Evolutionary conservation across 805 yeast species (phyloP), one percentile per base, ranked within the genome.

Genomic region (Starmerella bacillaris): DNA sequence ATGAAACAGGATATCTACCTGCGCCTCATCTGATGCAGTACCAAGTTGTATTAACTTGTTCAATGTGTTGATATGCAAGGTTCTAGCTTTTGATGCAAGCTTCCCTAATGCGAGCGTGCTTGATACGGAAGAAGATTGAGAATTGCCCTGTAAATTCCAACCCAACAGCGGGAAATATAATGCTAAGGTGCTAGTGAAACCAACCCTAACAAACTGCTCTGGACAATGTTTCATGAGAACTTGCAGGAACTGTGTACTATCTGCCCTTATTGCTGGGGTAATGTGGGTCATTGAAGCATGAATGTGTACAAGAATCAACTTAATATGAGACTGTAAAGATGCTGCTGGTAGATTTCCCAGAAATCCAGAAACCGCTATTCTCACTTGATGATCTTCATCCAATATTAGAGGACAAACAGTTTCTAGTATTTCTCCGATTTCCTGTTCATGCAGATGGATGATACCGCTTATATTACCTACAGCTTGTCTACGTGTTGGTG

Each of bases 241-340:
- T 27, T 64, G 61, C 18, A 84, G 57, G 46, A 77, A 78, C 38
- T 65, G 68, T 0, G 86, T 69, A 2, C 92, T 71, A 40, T 78
- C 83, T 30, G 70, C 68, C 37, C 94, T 67, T 19, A 89, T 72
- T 3, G 70, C 72, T 1, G 82, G 73, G 21, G 67, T 67, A 27
- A 89, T 77, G 53, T 89, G 95, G 14, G 95, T 78, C 94, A 89
- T 86, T 3, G 94, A 92, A 35, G 86, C 75, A 46, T 77, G 78
- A 14, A 86, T 63, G 52, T 77, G 84, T 21, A 86, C 62, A n/a
- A 78, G 65, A 14, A 61, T 36, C 17, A 45, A 35, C 18, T 46
- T 30, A 4, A 48, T 40, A 35, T 60, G 59, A 12, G 36, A 77
- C 50, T 16, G 66, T 18, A 53, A 34, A n/a, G 35, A 40, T n/a